A percentile compares a stretch with the other conserved stretches of the same genome.
Conservation (phyloP, 2,329 filamentous ascomycete species). For the Ophiognomonia clavigignenti-juglandacearum region DNA sequence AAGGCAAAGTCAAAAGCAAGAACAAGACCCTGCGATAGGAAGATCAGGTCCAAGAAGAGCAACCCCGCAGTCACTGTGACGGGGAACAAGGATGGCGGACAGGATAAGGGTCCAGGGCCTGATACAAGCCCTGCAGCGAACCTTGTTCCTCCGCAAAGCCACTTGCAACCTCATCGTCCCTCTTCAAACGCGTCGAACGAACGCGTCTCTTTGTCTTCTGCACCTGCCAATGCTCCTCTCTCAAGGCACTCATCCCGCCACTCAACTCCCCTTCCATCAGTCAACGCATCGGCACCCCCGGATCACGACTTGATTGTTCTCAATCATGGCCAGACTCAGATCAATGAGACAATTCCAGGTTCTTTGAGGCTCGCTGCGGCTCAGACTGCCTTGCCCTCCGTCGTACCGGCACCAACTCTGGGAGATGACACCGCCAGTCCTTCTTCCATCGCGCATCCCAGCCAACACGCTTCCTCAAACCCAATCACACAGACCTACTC, state of each 20-base stretch:
- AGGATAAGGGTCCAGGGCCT: not conserved
- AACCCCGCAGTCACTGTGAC: slow-evolving; percentile 9
- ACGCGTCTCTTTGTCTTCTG: slow-evolving; percentile 4
- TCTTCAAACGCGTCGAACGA: slow-evolving; percentile 10
- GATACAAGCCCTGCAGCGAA: not conserved
- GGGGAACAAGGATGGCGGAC: not conserved
- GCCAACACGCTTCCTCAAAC: not conserved
- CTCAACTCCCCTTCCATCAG: not conserved
- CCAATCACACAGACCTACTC: not conserved
- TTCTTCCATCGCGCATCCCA: not conserved
- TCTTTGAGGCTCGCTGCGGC: not conserved
- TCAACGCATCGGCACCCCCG: not conserved
- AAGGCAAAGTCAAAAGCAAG: not conserved
- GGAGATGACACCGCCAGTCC: not conserved
- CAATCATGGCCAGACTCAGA: not conserved
- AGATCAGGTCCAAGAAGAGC: not conserved
- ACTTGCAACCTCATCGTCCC: no score
- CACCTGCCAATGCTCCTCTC: not conserved
- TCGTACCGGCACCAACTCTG: not conserved
- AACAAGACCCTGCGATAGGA: not conserved
- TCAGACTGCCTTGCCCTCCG: not conserved
- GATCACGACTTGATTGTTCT: not conserved
- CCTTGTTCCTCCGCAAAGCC: not conserved
- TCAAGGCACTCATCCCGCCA: not conserved
- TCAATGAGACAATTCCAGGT: not conserved